Conservation (phyloP, 1,284 basidiomycete species). For the Rhodotorula sp. region DNA sequence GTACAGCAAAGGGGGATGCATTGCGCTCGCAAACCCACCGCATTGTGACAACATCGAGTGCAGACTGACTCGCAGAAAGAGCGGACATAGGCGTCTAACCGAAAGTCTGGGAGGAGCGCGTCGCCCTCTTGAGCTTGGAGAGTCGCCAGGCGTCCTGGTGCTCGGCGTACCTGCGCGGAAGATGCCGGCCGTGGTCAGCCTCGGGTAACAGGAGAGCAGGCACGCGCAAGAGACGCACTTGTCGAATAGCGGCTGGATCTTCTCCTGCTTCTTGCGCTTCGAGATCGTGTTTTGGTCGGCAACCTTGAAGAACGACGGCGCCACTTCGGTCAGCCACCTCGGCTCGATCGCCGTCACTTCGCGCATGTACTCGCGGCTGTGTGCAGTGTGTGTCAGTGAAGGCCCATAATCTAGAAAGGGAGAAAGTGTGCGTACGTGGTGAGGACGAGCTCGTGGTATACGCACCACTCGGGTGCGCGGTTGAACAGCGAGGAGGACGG, state of each 20-base stretch:
- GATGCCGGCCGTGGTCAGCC: not conserved
- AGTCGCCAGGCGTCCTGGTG: slow-evolving; percentile 87
- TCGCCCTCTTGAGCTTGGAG: slow-evolving; percentile 82
- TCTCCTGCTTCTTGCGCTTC: slow-evolving; percentile 95
- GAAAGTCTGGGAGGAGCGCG: slow-evolving; percentile 62
- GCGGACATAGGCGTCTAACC: slow-evolving; percentile 17
- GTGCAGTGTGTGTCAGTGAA: not conserved
- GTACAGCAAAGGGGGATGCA: too few species aligned
- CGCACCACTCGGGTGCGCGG: slow-evolving; percentile 75
- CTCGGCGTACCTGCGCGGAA: slow-evolving; percentile 50
- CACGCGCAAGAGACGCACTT: slow-evolving; percentile 54
- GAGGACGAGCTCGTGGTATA: slow-evolving; percentile 67
- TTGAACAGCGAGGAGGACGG: slow-evolving; percentile 97
- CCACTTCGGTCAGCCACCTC: slow-evolving; percentile 97
- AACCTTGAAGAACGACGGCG: slow-evolving; percentile 96
- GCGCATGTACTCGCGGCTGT: slow-evolving; percentile 80
- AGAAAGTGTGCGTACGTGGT: slow-evolving; percentile 23
- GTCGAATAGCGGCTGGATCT: slow-evolving; percentile 89
- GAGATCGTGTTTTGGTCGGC: slow-evolving; percentile 95
- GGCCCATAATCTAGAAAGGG: not conserved
- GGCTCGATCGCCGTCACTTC: slow-evolving; percentile 96
- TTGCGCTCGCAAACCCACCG: too few species aligned
- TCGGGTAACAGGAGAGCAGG: not conserved
- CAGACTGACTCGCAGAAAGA: too few species aligned
- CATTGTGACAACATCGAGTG: too few species aligned